Base-by-base conservation (phyloP, 805 yeast species). In the Sugiyamaella floridensis region DNA sequence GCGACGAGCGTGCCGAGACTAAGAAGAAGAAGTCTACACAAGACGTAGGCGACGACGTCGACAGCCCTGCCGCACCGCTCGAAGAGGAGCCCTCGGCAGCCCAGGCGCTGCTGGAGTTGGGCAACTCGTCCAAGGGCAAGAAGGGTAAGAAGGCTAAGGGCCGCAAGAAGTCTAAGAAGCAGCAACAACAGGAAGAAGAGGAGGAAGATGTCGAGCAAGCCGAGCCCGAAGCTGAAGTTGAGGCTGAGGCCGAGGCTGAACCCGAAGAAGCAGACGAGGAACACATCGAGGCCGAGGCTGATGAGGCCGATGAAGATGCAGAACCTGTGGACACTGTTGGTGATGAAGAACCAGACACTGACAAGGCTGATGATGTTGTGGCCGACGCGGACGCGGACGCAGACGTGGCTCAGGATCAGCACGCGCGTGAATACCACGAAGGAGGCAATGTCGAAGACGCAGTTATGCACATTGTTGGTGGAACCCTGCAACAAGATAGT, bases 391-490 rank as follows among this genome's bases (percentile, higher is more conserved):
- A 29, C 15, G 48, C 18, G 11, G 41, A 45, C 14, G 9, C 41
- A 5, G 41, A 29, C 15, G 48, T 32, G 11, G n/a, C 37, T 11
- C 43, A 41, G 22, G 44, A 47, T 40, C 41, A 40, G 28, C 50
- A 29, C 7, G 19, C 43, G 20, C 44, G 45, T 12, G 56, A 52
- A 28, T 48, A 53, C 32, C 42, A 47, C 10, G 54, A 48, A 18
- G 54, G 44, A n/a, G 50, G 53, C 18, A 47, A 50, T 12, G 93
- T 85, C 2, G 93, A 85, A 61, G 93, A 86, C 15, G 93, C 89
- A 0, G 89, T 86, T 15, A 75, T 85, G 79, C 76, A 79, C 51
- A 79, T 79, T 59, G 92, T 85, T 12, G 88, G 85, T 16, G 85
- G 83, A 6, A 77, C 82, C 0, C 66, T 83, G 43, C 79, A 73